These are phyloP conservation scores for Beauveria varroae DNA, from an alignment of 2,329 filamentous ascomycete species.

Conservation along the genomic window DNA sequence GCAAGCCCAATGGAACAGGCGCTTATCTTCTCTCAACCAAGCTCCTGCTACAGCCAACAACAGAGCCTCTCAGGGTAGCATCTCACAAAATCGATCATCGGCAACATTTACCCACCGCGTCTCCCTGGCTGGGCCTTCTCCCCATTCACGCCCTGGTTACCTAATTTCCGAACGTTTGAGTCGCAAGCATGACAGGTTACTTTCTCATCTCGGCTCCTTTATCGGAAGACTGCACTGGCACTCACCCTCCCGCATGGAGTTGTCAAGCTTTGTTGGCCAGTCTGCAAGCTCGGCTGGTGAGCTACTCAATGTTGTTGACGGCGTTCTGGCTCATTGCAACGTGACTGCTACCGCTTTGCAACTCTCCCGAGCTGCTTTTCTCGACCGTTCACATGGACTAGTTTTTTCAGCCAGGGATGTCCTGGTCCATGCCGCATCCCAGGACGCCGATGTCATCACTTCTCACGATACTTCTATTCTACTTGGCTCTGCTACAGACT, in stretches of 20 bases:
- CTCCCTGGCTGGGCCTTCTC: constrained; percentile 63
- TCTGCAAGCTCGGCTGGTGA: constrained; percentile 75
- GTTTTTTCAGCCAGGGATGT: constrained; percentile 76
- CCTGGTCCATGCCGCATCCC: constrained; percentile 58
- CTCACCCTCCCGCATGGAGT: constrained; percentile 79
- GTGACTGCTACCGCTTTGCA: constrained; percentile 59
- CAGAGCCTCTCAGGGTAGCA: constrained; percentile 29
- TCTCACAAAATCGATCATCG: constrained; percentile 39
- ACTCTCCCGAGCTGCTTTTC: constrained; percentile 67
- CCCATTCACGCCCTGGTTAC: constrained; percentile 56
- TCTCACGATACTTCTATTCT: constrained; percentile 71
- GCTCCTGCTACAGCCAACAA: constrained; percentile 21
- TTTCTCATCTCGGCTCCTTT: constrained; percentile 87
- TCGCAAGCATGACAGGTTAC: constrained; percentile 74
- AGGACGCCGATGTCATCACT: constrained; percentile 71
- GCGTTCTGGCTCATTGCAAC: constrained; percentile 70
- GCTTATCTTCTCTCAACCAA: constrained; percentile 38
- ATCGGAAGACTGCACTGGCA: constrained; percentile 85
- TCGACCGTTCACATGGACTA: constrained; percentile 69
- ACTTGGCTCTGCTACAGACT: constrained; percentile 72
- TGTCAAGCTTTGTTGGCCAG: constrained; percentile 74
- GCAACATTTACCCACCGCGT: constrained; percentile 62
- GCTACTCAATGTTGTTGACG: constrained; percentile 71
- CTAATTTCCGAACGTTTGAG: constrained; percentile 79
- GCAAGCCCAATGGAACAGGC: constrained; percentile 32